A percentile compares a stretch with the other conserved stretches of the same genome.
Conservation (phyloP, 2,329 filamentous ascomycete species). For the Parasarocladium wereldwijsianum region DNA sequence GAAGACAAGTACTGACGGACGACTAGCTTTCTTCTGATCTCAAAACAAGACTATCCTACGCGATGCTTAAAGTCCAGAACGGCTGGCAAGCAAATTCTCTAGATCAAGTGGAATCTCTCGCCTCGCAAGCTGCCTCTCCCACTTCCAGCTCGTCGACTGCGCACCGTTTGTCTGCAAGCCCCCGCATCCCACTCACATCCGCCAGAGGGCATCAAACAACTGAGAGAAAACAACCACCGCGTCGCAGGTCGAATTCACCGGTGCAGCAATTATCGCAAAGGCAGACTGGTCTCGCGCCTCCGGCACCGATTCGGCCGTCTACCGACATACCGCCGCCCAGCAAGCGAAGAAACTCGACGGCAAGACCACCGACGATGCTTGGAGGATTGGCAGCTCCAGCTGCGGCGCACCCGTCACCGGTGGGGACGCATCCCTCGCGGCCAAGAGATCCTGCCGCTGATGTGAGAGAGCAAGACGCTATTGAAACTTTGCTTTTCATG, state of each 20-base stretch:
- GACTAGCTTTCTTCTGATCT: conserved; percentile 61
- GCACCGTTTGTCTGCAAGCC: conserved; percentile 39
- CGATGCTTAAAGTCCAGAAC: conserved; percentile 84
- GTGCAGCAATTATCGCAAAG: conserved; percentile 16
- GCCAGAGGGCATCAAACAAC: background rate
- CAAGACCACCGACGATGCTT: conserved; percentile 28
- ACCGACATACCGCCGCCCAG: conserved; percentile 16
- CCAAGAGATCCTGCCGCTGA: conserved; percentile 22
- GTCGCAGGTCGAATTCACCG: conserved; percentile 21
- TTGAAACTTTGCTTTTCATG: conserved; percentile 70
- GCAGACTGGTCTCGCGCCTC: conserved; percentile 31
- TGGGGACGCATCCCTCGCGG: conserved; percentile 15
- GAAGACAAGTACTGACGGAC: conserved; percentile 7
- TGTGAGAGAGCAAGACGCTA: conserved; percentile 63
- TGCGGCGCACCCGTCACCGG: conserved; percentile 21
- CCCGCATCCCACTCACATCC: conserved; percentile 16
- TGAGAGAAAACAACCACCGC: conserved; percentile 1
- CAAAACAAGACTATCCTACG: conserved; percentile 74
- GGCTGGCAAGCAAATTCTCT: conserved; percentile 72
- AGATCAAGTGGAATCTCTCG: conserved; percentile 61
- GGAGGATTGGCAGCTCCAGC: conserved; percentile 32
- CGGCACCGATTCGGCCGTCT: conserved; percentile 38
- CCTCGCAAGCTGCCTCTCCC: conserved; percentile 53
- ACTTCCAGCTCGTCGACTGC: conserved; percentile 40
- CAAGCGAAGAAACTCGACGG: conserved; percentile 32